These are phyloP conservation scores for Boletus nobilissimus DNA, from an alignment of 1,284 basidiomycete species.

Conservation along the genomic window DNA sequence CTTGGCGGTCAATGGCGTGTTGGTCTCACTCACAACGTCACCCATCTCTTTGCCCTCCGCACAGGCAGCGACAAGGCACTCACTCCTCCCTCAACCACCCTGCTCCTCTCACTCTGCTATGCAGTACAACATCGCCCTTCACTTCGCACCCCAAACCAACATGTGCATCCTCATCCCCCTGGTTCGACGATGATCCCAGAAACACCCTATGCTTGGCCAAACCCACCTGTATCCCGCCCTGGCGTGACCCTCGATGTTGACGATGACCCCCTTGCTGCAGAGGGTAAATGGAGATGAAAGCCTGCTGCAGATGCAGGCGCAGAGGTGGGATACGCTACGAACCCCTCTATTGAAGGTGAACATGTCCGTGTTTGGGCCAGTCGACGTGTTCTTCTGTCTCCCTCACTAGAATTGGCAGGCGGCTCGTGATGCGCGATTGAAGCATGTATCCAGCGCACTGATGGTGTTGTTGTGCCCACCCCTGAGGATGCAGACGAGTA, in stretches of 20 bases:
- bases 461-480: constrained; percentile 62
- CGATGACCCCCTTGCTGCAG: constrained; percentile 28
- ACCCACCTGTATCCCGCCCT: constrained; percentile 60
- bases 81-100: neutral
- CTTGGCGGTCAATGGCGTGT: constrained; percentile 85
- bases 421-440: constrained; percentile 65
- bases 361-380: constrained; percentile 57
- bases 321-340: neutral
- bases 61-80: constrained; percentile 57
- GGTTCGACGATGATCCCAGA: constrained; percentile 84
- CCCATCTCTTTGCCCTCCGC: constrained; percentile 79
- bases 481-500: constrained; percentile 48
- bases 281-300: constrained; percentile 35
- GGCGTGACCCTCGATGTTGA: constrained; percentile 33
- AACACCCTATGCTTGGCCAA: constrained; percentile 78
- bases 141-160: constrained; percentile 61
- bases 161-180: constrained; percentile 76
- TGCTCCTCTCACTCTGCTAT: neutral
- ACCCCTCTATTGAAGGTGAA: constrained; percentile 28
- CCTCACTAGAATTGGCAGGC: constrained; percentile 61
- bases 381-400: constrained; percentile 67
- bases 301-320: constrained; percentile 11
- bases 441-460: constrained; percentile 63
- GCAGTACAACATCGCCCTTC: constrained; percentile 68
- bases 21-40: constrained; percentile 83